Base-by-base conservation (phyloP, 2,329 filamentous ascomycete species). In the Tolypocladium album region DNA sequence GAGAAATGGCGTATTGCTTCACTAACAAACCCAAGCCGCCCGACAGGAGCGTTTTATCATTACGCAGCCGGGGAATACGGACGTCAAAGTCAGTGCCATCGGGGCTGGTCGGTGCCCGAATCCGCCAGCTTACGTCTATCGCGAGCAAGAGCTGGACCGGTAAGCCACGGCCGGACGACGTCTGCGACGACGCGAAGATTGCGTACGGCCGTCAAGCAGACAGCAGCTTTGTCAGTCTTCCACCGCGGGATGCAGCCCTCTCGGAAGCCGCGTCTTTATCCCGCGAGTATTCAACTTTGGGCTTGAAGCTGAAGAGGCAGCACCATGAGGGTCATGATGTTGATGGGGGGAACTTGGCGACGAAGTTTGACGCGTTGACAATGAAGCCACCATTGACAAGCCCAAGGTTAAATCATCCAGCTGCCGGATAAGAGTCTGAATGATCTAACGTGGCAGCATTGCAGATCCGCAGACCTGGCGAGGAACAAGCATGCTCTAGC, bases 91-190 rank as follows among this genome's bases (percentile, higher is more conserved):
- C 55, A 8, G 58, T 56, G 7, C 69, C 67, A 6, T 59, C 63
- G 2, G 70, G 69, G 24, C 67, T 70, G 42, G 69, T 72, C 27
- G 59, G 65, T 31, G 62, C 67, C 36, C 71, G 70, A 42, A 68
- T 71, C 57, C 68, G 66, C 45, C 67, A 68, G 40, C 64, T 73
- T 39, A 65, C 64, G 27, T 67, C 62, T 4, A 63, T 69, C 3
- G 64, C 62, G 15, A 56, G 56, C 8, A 62, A 64, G 42, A 56
- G 64, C 42, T 36, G 20, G 34, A 9, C 36, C 7, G 52, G 43
- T 24, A 59, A 27, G 52, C 22, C 42, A 17, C 13, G 31, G 24
- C 22, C 64, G 60, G 63, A 62, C 15, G 63, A 38, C 15, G 53
- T 66, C 52, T 64, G 64, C n/a, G 66, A 67, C 52, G 70, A 62